These are phyloP conservation scores for Gnomoniopsis sp. DNA, from an alignment of 2,329 filamentous ascomycete species.

Conservation along the genomic window DNA sequence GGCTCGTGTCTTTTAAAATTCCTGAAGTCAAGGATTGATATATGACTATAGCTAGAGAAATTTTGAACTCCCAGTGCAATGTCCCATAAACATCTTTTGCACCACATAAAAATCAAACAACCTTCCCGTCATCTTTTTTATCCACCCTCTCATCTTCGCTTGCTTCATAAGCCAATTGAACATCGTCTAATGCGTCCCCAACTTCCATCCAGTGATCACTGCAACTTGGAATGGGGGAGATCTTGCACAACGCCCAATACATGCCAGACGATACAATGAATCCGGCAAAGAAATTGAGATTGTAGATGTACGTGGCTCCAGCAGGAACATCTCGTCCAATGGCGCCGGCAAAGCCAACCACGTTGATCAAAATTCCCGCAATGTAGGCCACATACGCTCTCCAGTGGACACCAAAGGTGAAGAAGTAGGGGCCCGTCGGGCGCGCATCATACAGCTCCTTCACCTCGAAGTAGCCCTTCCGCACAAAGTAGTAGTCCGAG, in stretches of 20 bases:
- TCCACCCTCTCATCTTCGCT: conserved; percentile 8
- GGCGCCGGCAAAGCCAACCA: conserved; percentile 85
- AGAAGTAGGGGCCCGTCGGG: conserved; percentile 68
- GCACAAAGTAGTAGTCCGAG: conserved; percentile 82
- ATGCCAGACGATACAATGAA: conserved; percentile 65
- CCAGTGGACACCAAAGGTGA: conserved; percentile 72
- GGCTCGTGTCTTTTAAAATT: no score
- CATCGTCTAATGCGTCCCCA: conserved; percentile 57
- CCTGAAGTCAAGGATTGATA: no score
- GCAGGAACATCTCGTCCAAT: conserved; percentile 69
- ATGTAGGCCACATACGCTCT: conserved; percentile 81
- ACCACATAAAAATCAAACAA: conserved; percentile 1
- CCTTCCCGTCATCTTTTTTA: conserved; percentile 9
- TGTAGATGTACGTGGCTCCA: conserved; percentile 82
- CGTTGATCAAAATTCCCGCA: conserved; percentile 80
- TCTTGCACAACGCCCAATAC: conserved; percentile 68
- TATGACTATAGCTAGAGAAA: no score
- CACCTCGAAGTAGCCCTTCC: conserved; percentile 75
- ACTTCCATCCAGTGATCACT: conserved; percentile 78
- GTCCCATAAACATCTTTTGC: neutral
- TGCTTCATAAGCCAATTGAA: conserved; percentile 44
- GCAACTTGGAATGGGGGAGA: conserved; percentile 71
- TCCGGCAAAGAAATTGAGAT: conserved; percentile 85
- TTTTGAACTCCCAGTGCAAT: neutral
- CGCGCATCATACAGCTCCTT: conserved; percentile 75